These are phyloP conservation scores for Prosopis cineraria DNA, from an alignment of 306 rosid genomes.

Conservation along the genomic window DNA sequence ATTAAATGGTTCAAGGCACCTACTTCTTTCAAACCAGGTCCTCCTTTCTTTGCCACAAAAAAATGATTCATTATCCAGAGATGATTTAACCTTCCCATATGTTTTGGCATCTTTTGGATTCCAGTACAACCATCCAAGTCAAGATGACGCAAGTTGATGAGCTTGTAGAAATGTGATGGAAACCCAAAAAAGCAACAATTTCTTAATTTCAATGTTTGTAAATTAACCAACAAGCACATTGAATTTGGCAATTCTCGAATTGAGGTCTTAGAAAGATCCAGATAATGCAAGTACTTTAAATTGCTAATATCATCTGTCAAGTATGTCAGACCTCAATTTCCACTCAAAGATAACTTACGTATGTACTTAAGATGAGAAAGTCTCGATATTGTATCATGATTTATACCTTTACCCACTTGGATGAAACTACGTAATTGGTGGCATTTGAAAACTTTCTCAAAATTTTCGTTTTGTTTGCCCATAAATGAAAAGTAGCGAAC, in stretches of 20 bases:
- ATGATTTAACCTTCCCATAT: background rate
- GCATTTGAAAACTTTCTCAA: background rate
- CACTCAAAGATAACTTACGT: too few species aligned
- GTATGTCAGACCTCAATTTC: background rate
- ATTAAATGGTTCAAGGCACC: constrained; percentile 1
- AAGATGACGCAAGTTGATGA: constrained; percentile 22
- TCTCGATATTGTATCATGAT: background rate
- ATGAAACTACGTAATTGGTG: background rate
- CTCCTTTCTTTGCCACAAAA: background rate
- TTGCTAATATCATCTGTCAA: constrained; percentile 15
- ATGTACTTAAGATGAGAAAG: background rate
- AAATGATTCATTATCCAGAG: background rate
- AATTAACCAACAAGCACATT: constrained; percentile 28
- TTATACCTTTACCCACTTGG: too few species aligned
- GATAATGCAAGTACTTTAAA: constrained; percentile 35
- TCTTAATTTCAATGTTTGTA: constrained; percentile 21
- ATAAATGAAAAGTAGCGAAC: background rate
- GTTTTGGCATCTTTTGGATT: background rate
- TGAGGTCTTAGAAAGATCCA: background rate
- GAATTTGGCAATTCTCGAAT: constrained; percentile 28
- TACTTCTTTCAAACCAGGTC: constrained; percentile 5
- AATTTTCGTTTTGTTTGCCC: fast-evolving
- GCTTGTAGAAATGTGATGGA: constrained; percentile 20
- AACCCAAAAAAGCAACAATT: background rate
- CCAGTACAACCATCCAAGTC: background rate